Percentiles rank a stretch among this genome's conserved stretches.
Conservation (phyloP, 2,329 filamentous ascomycete genomes). For the Trichoderma sp. region DNA sequence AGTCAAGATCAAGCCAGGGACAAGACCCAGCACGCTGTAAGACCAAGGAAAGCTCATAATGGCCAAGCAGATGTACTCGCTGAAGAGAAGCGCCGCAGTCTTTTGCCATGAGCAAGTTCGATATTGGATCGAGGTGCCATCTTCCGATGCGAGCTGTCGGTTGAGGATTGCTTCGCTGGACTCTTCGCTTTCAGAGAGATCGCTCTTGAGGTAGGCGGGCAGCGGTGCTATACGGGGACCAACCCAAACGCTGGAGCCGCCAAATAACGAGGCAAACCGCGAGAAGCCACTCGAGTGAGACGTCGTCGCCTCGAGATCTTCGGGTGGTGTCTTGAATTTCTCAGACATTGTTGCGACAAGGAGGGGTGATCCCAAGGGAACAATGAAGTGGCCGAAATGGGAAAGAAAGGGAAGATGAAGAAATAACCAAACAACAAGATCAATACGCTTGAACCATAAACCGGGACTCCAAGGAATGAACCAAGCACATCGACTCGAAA, state of each 20-base stretch:
- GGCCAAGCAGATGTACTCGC: constrained; percentile 86
- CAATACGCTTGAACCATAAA: neutral
- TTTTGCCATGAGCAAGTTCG: constrained; percentile 93
- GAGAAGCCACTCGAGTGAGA: constrained; percentile 26
- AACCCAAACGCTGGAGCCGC: constrained; percentile 41
- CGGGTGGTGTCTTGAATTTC: constrained; percentile 22
- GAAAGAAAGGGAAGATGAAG: neutral
- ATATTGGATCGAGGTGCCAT: constrained; percentile 80
- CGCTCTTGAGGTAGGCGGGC: constrained; percentile 36
- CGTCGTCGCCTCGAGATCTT: constrained; percentile 21
- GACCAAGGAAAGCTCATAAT: constrained; percentile 98
- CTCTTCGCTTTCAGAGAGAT: constrained; percentile 42
- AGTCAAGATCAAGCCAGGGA: constrained; percentile 81
- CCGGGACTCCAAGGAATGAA: neutral
- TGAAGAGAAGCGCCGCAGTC: constrained; percentile 87
- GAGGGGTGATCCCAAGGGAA: neutral
- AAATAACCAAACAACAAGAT: neutral
- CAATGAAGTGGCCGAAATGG: neutral
- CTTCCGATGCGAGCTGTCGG: constrained; percentile 73
- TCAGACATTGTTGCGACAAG: constrained; percentile 29
- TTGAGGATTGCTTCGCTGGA: constrained; percentile 50
- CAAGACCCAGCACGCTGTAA: constrained; percentile 81
- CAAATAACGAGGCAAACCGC: constrained; percentile 38
- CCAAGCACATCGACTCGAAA: neutral
- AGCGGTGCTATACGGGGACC: constrained; percentile 53